Evolutionary conservation across 768 basidiomycete genomes (phyloP), one percentile per base, ranked within the genome.

Genomic region (Lyophyllum atratum): DNA sequence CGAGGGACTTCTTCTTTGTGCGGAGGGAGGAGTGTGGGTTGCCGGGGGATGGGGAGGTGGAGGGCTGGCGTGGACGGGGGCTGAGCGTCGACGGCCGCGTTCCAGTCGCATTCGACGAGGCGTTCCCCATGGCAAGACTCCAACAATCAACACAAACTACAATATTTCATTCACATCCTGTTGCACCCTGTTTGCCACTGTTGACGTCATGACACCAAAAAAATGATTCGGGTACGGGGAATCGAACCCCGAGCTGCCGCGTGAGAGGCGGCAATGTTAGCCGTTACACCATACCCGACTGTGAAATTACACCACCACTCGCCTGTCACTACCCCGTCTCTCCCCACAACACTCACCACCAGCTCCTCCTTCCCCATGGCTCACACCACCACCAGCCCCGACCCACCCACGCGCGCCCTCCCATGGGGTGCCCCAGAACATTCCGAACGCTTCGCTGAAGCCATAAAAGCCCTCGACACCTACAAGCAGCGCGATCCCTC

Each of bases 401-500:
- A 72, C 44, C 59, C 64, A 11, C 66, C 69, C 21, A 61, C 71
- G 31, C 70, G 70, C 17, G 64, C 67, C n/a, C 62, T 74, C 28
- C 72, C 73, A 31, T 66, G 72, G 69, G 66, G 64, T 15, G 54
- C 63, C 19, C 64, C 64, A 54, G 75, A 74, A 19, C 49, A 61
- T 14, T 56, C 70, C 10, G 76, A 75, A 21, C 61, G 68, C 17
- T 69, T 67, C 53, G 70, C 69, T 14, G 85, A 86, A 59, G 85
- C 84, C 11, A 70, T 88, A 49, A 84, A 85, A 51, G 93, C 92
- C 2, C 75, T 96, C 45, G 91, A 94, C 64, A 78, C 83, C 0
- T 96, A 95, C 79, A 92, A 89, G 80, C 89, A 91, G 72, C 91
- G 92, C 68, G 92, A 93, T 69, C 76, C 84, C 0, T 80, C 82